These are phyloP conservation scores for Emmonsiellopsis sp. DNA, from an alignment of 2,329 filamentous ascomycete species.

Conservation along the genomic window DNA sequence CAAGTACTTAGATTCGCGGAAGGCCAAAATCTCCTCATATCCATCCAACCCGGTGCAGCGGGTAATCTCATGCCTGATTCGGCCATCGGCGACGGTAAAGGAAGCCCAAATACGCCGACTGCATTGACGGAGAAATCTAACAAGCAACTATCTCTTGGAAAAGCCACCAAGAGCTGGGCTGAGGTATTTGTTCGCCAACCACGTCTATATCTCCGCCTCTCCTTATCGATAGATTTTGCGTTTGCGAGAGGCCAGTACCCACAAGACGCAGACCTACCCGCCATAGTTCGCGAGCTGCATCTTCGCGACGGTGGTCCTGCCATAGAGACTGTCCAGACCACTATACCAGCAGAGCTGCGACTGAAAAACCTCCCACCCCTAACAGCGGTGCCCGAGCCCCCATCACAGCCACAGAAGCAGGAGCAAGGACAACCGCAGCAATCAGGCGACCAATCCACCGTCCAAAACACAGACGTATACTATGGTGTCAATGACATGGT, in stretches of 20 bases:
- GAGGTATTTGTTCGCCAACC: conserved; percentile 9
- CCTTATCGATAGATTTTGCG: conserved; percentile 9
- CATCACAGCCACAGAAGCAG: neutral
- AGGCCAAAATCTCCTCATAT: neutral
- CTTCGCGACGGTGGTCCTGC: neutral
- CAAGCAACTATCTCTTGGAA: neutral
- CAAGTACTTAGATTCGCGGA: conserved; percentile 5
- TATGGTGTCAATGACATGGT: neutral
- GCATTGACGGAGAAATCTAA: neutral
- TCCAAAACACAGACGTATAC: neutral
- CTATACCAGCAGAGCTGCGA: neutral
- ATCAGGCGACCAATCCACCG: neutral
- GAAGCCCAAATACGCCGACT: neutral
- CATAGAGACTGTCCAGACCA: neutral
- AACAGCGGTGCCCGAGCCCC: neutral
- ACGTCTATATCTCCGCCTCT: conserved; percentile 8
- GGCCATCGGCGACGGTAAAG: neutral
- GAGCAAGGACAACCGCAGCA: neutral
- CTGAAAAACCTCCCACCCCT: neutral
- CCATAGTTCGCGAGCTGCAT: conserved; percentile 7
- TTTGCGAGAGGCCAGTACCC: conserved; percentile 7
- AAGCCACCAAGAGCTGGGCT: conserved; percentile 7
- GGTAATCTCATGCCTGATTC: neutral
- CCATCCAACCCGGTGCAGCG: neutral
- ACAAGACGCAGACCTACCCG: conserved; percentile 7